Evolutionary conservation across 2,329 filamentous ascomycete species (phyloP).

Genomic region (Fusarium subtropicale): DNA sequence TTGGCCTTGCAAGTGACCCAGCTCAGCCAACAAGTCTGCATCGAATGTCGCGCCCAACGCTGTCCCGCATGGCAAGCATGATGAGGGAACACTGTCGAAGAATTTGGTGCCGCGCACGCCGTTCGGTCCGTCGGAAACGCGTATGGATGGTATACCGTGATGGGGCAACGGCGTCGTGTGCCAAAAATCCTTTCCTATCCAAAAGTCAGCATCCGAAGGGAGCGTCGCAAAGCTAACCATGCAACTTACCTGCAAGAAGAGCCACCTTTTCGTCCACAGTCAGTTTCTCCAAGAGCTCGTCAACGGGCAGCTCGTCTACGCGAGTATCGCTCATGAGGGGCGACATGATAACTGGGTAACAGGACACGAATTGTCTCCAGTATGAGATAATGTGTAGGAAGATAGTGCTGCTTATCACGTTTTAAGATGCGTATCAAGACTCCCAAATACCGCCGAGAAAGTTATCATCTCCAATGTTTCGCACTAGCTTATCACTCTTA

Average conservation of each 20-base stretch:
- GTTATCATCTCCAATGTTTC: accelerated
- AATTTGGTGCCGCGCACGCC: background rate
- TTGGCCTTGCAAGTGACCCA: background rate
- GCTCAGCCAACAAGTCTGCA: background rate
- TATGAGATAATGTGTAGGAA: too few species aligned
- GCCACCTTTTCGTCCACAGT: background rate
- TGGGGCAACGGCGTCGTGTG: background rate
- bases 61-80: background rate
- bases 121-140: background rate
- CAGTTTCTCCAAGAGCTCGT: background rate
- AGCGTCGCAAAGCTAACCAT: background rate
- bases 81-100: background rate
- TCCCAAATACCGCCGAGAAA: background rate
- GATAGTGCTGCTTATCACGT: background rate
- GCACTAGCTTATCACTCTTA: background rate
- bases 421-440: background rate
- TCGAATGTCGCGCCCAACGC: background rate
- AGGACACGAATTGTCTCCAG: too few species aligned
- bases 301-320: background rate
- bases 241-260: background rate
- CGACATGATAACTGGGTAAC: background rate
- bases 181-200: background rate
- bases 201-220: background rate
- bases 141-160: background rate
- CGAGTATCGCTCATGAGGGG: background rate